Evolutionary conservation across 164 flowering plant species (phyloP), one percentile per base, ranked within the genome.

Genomic region (Annona cherimola): DNA sequence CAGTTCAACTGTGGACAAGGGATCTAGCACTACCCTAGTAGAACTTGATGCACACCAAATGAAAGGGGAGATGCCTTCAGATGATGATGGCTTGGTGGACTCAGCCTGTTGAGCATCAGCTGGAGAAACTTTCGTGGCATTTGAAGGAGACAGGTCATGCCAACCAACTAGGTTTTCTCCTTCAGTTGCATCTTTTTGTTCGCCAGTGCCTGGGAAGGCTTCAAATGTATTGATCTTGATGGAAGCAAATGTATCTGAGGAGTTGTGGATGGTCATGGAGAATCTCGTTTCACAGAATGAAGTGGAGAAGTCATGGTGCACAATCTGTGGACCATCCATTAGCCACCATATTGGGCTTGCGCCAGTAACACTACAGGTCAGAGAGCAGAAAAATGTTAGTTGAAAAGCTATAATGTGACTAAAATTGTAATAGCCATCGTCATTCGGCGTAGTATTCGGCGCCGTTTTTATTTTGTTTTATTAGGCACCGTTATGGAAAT

Each of bases 41-140:
- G 90, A 84, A 80, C 95, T 87, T 60, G 90, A 80, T 16, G 86
- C 95, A 41, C 90, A 84, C 98, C 99, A 96, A 26, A 96, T 76
- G 70, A 84, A 91, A 2, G 96, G 90, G n/a, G 86, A 61, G 45
- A 82, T 82, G 61, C 84, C 67, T 40, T 83, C 87, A 12, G 74
- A 66, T 43, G 85, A 73, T 43, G 86, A 71, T 6, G 70, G 40
- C 62, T 67, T 83, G 19, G 67, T 74, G n/a, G 73, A 42, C 73
- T 41, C 77, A 39, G 76, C 73, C 69, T 79, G 83, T 45, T 63
- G 44, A 12, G 66, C 75, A 78, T 84, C 84, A 5, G 97, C 68
- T 50, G 57, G 57, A n/a, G 86, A 74, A 26, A 83, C 80, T 78
- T 87, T 88, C n/a, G 81, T 69, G 16, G 86, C 92, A 55, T 76